Evolutionary conservation across 2,329 filamentous ascomycete genomes (phyloP).

Genomic region (Paracoccidioides lutzii): DNA sequence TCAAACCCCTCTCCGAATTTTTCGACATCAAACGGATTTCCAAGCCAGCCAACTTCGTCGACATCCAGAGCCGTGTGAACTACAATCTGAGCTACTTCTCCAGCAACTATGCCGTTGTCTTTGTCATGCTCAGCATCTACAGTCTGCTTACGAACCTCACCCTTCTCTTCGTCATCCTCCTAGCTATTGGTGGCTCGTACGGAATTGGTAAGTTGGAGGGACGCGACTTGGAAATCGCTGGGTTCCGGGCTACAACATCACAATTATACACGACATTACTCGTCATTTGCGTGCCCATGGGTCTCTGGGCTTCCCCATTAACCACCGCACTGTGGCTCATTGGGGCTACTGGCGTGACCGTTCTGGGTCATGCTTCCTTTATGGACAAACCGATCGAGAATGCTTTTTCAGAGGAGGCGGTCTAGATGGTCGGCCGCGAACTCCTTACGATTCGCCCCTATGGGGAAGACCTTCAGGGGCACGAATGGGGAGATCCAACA

Average conservation of each 20-base stretch:
- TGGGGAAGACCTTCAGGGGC: constrained; percentile 99
- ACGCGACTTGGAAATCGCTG: constrained; percentile 74
- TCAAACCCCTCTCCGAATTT: constrained; percentile 85
- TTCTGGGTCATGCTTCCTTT: constrained; percentile 85
- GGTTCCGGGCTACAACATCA: constrained; percentile 69
- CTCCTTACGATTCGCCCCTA: constrained; percentile 80
- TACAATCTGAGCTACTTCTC: constrained; percentile 97
- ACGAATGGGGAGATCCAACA: constrained; percentile 51
- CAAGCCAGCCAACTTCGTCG: constrained; percentile 82
- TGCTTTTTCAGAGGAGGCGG: constrained; percentile 99
- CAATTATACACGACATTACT: constrained; percentile 89
- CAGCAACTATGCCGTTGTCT: constrained; percentile 93
- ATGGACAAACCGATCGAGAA: constrained; percentile 99
- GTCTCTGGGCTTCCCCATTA: constrained; percentile 73
- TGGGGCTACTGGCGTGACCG: constrained; percentile 84
- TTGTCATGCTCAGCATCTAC: constrained; percentile 93
- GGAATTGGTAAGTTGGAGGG: constrained; percentile 84
- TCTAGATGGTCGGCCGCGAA: constrained; percentile 99
- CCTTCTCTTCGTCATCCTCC: constrained; percentile 82
- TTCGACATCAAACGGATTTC: constrained; percentile 90
- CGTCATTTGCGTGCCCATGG: constrained; percentile 69
- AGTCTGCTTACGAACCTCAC: constrained; percentile 75
- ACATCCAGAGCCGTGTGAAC: constrained; percentile 84
- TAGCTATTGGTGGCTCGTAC: constrained; percentile 77
- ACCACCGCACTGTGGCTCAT: constrained; percentile 85